Conservation (phyloP, 164 flowering plant species). For the Cinnamomum chago region DNA sequence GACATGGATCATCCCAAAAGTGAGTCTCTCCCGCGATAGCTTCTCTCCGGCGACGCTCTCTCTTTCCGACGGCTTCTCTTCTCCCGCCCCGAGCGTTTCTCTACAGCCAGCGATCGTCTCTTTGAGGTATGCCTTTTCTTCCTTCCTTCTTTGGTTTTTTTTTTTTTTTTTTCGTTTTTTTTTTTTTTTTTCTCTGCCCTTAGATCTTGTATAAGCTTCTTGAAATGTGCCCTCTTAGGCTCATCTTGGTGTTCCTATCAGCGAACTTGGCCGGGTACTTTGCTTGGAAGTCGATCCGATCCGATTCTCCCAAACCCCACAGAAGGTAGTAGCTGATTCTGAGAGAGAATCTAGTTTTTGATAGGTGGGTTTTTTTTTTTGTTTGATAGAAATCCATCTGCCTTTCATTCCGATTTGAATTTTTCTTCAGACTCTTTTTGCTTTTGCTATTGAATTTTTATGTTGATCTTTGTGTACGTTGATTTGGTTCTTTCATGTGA, state of each 20-base stretch:
- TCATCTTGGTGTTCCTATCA: conserved; percentile 51
- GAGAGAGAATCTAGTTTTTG: conserved; percentile 24
- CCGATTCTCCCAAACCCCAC: conserved; percentile 11
- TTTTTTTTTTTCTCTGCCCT: too few species aligned
- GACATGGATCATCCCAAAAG: too few species aligned
- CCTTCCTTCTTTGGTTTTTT: too few species aligned
- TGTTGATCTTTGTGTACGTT: neutral
- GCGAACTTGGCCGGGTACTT: conserved; percentile 32
- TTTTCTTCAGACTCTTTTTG: neutral
- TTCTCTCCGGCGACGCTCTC: too few species aligned
- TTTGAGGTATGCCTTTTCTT: too few species aligned
- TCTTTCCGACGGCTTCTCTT: too few species aligned
- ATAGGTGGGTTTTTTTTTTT: conserved; percentile 25
- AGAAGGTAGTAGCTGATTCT: conserved; percentile 4
- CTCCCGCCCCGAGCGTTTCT: too few species aligned
- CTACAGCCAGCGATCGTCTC: too few species aligned
- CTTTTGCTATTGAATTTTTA: neutral
- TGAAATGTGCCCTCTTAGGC: conserved; percentile 71
- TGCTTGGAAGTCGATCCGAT: conserved; percentile 59
- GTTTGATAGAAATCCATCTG: neutral
- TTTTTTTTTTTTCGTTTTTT: too few species aligned
- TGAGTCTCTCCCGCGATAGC: too few species aligned
- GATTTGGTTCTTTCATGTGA: conserved; percentile 4
- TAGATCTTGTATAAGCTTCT: neutral
- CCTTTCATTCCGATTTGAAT: neutral